phyloP scores from a whole-genome alignment of 2,329 filamentous ascomycete species.

The Colletotrichum camelliae region DNA sequence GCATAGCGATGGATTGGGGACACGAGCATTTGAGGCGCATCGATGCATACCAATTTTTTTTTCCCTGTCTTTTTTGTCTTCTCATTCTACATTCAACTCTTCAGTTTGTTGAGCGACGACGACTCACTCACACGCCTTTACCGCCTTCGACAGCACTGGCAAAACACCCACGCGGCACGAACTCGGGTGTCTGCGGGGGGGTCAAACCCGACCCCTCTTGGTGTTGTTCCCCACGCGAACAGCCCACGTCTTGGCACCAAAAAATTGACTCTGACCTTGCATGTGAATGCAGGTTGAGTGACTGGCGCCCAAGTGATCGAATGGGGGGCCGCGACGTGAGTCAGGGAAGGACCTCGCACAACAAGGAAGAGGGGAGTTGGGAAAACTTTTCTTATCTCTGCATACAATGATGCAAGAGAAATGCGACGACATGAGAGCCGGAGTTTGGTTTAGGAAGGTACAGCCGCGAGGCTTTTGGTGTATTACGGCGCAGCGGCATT shows the following conservation, averaged over 20 bases:
- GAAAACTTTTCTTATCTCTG: not conserved
- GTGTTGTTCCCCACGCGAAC: not conserved
- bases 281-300: conserved; percentile 17
- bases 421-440: not conserved
- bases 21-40: conserved; percentile 19
- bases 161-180: not conserved
- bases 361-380: not conserved
- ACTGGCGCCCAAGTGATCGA: conserved; percentile 11
- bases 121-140: not conserved
- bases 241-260: conserved; percentile 2
- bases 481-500: not conserved
- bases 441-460: not conserved
- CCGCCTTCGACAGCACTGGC: not conserved
- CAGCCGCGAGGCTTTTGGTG: not conserved
- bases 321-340: not conserved
- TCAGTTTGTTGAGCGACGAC: not conserved
- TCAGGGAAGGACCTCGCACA: conserved; percentile 4
- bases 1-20: conserved; percentile 19
- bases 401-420: not conserved
- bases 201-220: not conserved
- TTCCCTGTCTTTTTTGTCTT: not conserved
- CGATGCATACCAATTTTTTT: not conserved
- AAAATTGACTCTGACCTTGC: conserved; percentile 3
- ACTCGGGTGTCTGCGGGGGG: conserved; percentile 2
- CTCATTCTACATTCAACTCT: not conserved